Percentiles rank a stretch among this genome's conserved stretches.
These are phyloP conservation scores for Leptodermis oblonga DNA, from an alignment of 257 asterid genomes.

Conservation along the genomic window DNA sequence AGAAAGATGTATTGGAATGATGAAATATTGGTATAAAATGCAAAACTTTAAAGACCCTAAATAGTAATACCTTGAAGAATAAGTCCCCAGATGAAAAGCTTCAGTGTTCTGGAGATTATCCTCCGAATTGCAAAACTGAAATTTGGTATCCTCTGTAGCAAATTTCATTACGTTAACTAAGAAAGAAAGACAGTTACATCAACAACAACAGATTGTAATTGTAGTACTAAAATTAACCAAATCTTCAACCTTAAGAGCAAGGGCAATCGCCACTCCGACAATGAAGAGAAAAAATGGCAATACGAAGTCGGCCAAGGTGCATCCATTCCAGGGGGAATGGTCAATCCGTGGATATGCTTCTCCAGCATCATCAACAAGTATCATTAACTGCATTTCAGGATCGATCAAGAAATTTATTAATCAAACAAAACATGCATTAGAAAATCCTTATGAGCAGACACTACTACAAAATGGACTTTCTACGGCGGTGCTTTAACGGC, in stretches of 20 bases:
- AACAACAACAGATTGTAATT: too few relatives aligned
- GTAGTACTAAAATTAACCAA: not conserved
- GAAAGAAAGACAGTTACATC: too few relatives aligned
- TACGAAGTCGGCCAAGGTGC: conserved; percentile 84
- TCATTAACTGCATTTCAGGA: conserved; percentile 54
- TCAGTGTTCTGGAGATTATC: conserved; percentile 62
- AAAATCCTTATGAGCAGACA: too few relatives aligned
- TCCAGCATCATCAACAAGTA: conserved; percentile 88
- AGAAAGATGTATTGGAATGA: too few relatives aligned
- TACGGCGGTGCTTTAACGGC: too few relatives aligned
- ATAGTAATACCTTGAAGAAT: conserved; percentile 58
- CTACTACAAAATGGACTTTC: too few relatives aligned
- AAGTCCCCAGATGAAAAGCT: conserved; percentile 86
- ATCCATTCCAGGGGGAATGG: conserved; percentile 96
- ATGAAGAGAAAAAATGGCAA: conserved; percentile 91
- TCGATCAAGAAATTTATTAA: not conserved
- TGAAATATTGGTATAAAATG: not conserved
- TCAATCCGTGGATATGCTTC: conserved; percentile 58
- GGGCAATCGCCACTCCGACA: conserved; percentile 86
- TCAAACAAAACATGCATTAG: not conserved
- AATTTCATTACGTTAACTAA: not conserved
- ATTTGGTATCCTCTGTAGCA: conserved; percentile 55
- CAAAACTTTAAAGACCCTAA: not conserved
- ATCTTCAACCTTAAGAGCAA: conserved; percentile 60
- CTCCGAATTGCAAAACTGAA: conserved; percentile 43